Conservation (phyloP, 2,329 filamentous ascomycete species). For the Penicillium sp. region DNA sequence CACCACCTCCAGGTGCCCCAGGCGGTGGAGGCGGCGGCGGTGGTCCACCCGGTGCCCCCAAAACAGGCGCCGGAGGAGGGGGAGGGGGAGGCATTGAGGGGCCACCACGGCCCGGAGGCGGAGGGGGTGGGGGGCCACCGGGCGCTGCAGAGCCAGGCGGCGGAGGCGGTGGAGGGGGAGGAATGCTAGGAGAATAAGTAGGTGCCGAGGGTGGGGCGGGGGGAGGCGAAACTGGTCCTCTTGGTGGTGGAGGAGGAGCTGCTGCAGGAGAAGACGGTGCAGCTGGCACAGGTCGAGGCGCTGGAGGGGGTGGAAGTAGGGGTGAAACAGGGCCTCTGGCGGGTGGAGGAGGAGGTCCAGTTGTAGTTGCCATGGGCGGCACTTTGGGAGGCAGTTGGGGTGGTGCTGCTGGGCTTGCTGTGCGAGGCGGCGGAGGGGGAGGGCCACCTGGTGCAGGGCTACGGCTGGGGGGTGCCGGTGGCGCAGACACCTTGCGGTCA, state of each 20-base stretch:
- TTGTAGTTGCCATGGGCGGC: constrained; percentile 35
- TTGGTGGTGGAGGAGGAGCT: constrained; percentile 47
- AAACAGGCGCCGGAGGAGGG: constrained; percentile 44
- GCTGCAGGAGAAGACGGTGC: constrained; percentile 36
- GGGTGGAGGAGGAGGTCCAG: constrained; percentile 60
- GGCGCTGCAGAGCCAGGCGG: constrained; percentile 25
- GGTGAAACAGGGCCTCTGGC: constrained; percentile 50
- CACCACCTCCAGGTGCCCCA: constrained; percentile 45
- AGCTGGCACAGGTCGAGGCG: constrained; percentile 26
- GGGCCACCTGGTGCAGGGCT: constrained; percentile 59
- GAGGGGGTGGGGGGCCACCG: constrained; percentile 43
- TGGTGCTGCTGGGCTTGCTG: constrained; percentile 42
- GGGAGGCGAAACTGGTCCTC: constrained; percentile 33
- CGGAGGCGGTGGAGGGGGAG: constrained; percentile 39
- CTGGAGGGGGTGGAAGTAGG: constrained; percentile 32
- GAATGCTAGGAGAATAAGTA: constrained; percentile 38
- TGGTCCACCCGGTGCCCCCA: constrained; percentile 38
- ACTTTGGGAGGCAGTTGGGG: constrained; percentile 53
- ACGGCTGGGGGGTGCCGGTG: constrained; percentile 73
- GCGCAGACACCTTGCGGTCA: constrained; percentile 59
- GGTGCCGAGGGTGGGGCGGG: constrained; percentile 28
- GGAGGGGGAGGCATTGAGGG: constrained; percentile 22
- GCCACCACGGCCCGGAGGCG: constrained; percentile 33
- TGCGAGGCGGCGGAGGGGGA: constrained; percentile 63
- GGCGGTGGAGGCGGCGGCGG: constrained; percentile 49